These are phyloP conservation scores for Scenedesmus sp. DNA, from an alignment of 163 green algal species.

Conservation along the genomic window DNA sequence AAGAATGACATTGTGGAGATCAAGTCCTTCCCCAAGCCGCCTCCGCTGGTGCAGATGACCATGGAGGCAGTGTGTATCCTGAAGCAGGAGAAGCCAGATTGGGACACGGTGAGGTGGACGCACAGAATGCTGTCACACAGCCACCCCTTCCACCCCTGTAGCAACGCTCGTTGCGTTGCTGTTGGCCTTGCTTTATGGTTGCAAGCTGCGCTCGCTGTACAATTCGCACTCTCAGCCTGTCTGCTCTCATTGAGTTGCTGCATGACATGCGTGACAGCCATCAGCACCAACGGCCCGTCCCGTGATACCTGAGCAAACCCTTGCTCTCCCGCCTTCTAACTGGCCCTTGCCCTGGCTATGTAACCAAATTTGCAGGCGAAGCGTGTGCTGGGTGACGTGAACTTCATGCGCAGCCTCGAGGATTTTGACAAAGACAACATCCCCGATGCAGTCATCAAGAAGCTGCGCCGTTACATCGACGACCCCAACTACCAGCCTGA, in stretches of 20 bases:
- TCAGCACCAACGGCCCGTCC: too few species aligned
- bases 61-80: conserved; percentile 93
- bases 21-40: conserved; percentile 91
- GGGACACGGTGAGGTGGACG: conserved; percentile 72
- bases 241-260: too few species aligned
- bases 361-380: conserved; percentile 65
- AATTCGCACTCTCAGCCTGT: too few species aligned
- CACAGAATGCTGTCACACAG: background rate
- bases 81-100: conserved; percentile 90
- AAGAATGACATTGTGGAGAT: conserved; percentile 91
- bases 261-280: too few species aligned
- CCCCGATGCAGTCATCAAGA: conserved; percentile 77
- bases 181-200: too few species aligned
- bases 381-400: conserved; percentile 78
- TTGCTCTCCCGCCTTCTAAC: too few species aligned
- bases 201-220: too few species aligned
- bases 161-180: too few species aligned
- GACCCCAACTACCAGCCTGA: conserved; percentile 79
- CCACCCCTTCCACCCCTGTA: too few species aligned
- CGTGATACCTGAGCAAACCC: too few species aligned
- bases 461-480: conserved; percentile 82
- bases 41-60: conserved; percentile 88
- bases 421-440: conserved; percentile 96
- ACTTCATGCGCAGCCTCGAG: conserved; percentile 87
- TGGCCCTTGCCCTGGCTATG: too few species aligned